These are phyloP conservation scores for Magnusiomyces clavatus DNA, from an alignment of 1,139 yeast genomes.

Conservation along the genomic window DNA sequence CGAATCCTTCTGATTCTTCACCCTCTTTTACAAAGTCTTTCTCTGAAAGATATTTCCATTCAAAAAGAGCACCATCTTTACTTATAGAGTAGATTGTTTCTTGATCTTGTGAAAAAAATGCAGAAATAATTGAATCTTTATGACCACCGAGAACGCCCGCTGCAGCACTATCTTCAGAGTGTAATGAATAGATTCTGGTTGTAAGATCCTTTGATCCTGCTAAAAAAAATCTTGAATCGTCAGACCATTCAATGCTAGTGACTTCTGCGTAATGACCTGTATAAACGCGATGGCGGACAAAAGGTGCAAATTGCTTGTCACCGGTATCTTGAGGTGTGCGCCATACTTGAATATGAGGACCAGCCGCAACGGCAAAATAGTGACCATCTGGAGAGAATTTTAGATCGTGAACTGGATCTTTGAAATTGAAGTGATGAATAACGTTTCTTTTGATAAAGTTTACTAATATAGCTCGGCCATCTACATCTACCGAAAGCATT, in stretches of 20 bases:
- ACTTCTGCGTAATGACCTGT: slow-evolving; percentile 92
- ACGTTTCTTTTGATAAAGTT: slow-evolving; percentile 80
- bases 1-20: slow-evolving; percentile 29
- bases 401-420: slow-evolving; percentile 63
- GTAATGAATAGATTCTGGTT: slow-evolving; percentile 74
- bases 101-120: slow-evolving; percentile 79
- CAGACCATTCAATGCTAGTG: slow-evolving; percentile 76
- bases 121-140: slow-evolving; percentile 76
- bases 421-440: slow-evolving; percentile 91
- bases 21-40: slow-evolving; percentile 39
- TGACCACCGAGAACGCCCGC: slow-evolving; percentile 90
- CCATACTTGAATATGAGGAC: slow-evolving; percentile 87
- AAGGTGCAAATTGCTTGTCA: slow-evolving; percentile 89
- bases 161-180: slow-evolving; percentile 66
- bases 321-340: slow-evolving; percentile 66
- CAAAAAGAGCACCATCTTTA: slow-evolving; percentile 89
- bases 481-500: slow-evolving; percentile 72
- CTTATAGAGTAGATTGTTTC: slow-evolving; percentile 86
- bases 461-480: slow-evolving; percentile 88
- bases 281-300: slow-evolving; percentile 79
- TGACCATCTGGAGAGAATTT: slow-evolving; percentile 86
- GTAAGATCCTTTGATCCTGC: slow-evolving; percentile 89
- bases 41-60: slow-evolving; percentile 74
- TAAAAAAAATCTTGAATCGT: slow-evolving; percentile 78
- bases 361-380: slow-evolving; percentile 78